Conservation (phyloP, 495 filamentous ascomycete genomes). For the Penicillium robsamsonii region DNA sequence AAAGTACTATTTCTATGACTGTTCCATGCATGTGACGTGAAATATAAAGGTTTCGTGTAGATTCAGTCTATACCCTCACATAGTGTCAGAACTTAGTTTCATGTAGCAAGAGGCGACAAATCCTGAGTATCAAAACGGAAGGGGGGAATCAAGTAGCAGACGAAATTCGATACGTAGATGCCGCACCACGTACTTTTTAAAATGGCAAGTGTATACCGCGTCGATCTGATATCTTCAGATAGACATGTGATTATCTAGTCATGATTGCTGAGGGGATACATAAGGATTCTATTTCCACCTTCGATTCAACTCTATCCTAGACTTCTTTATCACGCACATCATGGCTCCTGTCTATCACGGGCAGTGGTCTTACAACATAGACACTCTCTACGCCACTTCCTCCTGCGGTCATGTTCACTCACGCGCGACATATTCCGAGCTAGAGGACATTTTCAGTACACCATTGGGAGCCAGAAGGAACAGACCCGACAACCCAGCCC, state of each 20-base stretch:
- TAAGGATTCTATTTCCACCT: background rate
- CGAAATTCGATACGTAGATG: no score
- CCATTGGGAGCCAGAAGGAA: conserved; percentile 10
- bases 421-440: conserved; percentile 46
- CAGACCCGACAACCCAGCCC: conserved; percentile 44
- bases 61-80: no score
- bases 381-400: background rate
- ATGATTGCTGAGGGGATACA: background rate
- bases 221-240: background rate
- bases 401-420: conserved; percentile 30
- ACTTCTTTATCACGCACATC: background rate
- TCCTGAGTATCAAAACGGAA: no score
- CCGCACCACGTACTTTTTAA: background rate
- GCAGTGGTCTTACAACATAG: background rate
- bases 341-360: conserved; percentile 1
- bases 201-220: background rate
- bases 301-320: background rate
- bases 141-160: no score
- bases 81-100: no score
- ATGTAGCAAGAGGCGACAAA: no score
- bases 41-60: no score
- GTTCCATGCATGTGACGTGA: no score
- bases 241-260: background rate
- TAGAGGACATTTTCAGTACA: conserved; percentile 43
- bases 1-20: no score